Evolutionary conservation across 495 filamentous ascomycete genomes (phyloP).

Genomic region (Pyrenula massariospora): DNA sequence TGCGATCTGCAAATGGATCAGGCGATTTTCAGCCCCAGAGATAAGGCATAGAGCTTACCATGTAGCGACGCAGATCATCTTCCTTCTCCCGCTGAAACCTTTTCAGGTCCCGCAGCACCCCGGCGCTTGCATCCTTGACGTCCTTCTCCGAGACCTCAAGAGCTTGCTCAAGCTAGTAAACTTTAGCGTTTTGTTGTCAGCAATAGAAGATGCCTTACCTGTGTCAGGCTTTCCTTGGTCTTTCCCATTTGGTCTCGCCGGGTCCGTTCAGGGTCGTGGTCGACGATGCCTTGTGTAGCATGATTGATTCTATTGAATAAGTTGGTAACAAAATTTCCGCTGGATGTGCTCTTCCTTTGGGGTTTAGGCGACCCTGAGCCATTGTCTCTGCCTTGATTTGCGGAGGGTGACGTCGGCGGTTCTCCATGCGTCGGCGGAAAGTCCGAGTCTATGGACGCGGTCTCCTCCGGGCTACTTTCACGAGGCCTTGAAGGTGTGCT

Average conservation of each 20-base stretch:
- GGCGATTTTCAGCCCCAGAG: conserved; percentile 1
- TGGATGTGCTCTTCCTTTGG: conserved; percentile 58
- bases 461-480: conserved; percentile 44
- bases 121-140: conserved; percentile 78
- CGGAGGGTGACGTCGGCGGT: conserved; percentile 43
- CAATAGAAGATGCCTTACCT: conserved; percentile 27
- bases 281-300: conserved; percentile 89
- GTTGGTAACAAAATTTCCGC: conserved; percentile 73
- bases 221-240: conserved; percentile 62
- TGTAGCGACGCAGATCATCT: conserved; percentile 82
- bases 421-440: conserved; percentile 86
- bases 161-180: conserved; percentile 68
- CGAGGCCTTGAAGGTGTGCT: conserved; percentile 32
- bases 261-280: conserved; percentile 88
- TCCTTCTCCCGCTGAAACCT: conserved; percentile 92
- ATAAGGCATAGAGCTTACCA: conserved; percentile 49
- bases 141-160: conserved; percentile 76
- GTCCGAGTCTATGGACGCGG: conserved; percentile 81
- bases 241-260: conserved; percentile 89
- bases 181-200: neutral
- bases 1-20: conserved; percentile 51
- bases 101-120: conserved; percentile 78
- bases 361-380: conserved; percentile 6
- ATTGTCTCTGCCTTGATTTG: conserved; percentile 22
- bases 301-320: conserved; percentile 93